Conservation (phyloP, 805 yeast genomes). For the Hanseniaspora pseudoguilliermondii region DNA sequence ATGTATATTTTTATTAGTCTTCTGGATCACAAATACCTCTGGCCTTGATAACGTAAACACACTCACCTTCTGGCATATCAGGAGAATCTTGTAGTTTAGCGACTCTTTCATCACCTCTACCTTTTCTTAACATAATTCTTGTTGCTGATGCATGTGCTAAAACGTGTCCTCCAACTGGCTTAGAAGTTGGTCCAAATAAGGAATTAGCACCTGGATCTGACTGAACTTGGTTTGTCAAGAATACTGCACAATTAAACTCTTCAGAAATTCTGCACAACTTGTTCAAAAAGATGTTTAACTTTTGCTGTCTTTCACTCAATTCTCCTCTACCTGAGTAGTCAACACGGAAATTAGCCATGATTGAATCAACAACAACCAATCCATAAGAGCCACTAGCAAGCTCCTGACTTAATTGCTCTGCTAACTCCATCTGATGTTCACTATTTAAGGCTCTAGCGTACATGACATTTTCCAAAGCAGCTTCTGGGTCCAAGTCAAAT, state of each 20-base stretch:
- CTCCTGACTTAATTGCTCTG: constrained; percentile 85
- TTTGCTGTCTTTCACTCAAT: constrained; percentile 84
- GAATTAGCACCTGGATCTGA: constrained; percentile 72
- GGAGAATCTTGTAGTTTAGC: constrained; percentile 95
- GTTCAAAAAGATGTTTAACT: constrained; percentile 85
- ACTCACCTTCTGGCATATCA: constrained; percentile 88
- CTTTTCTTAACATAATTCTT: constrained; percentile 77
- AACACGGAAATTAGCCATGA: constrained; percentile 91
- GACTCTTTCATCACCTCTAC: constrained; percentile 80
- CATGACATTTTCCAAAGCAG: constrained; percentile 89
- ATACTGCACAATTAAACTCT: constrained; percentile 94
- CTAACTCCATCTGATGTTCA: constrained; percentile 80
- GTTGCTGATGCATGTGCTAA: constrained; percentile 96
- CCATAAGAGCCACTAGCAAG: constrained; percentile 91
- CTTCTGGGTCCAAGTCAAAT: constrained; percentile 82
- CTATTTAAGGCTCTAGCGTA: constrained; percentile 96
- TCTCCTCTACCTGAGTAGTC: constrained; percentile 95
- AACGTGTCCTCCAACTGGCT: constrained; percentile 96
- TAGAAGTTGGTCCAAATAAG: constrained; percentile 84
- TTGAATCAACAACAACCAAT: constrained; percentile 80
- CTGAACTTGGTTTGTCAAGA: constrained; percentile 92
- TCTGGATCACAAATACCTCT: constrained; percentile 95
- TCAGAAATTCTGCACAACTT: constrained; percentile 86
- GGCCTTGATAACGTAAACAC: constrained; percentile 88
- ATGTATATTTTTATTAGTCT: constrained; percentile 47